A percentile compares a stretch with the other conserved stretches of the same genome.
Evolutionary conservation across 129 eudicot species (phyloP).

Genomic region (Flaveria bidentis): DNA sequence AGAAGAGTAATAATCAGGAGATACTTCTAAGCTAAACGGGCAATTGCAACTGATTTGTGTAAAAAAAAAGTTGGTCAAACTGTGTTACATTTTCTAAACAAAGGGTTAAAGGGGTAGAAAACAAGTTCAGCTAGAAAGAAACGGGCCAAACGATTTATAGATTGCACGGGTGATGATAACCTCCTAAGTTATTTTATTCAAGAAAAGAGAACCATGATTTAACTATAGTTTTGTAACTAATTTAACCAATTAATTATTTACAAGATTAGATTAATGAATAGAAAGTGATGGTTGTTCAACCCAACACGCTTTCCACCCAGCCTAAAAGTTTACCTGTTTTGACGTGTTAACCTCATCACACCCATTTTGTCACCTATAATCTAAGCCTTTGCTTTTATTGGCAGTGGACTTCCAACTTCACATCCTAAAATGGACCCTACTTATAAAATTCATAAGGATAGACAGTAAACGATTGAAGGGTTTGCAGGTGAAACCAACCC

Average conservation of each 20-base stretch:
- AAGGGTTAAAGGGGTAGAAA: not conserved
- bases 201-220: not conserved
- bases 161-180: not conserved
- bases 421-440: not conserved
- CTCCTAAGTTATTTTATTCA: constrained; percentile 4
- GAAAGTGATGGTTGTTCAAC: constrained; percentile 1
- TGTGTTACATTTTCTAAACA: not conserved
- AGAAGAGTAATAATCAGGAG: constrained; percentile 20
- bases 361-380: not conserved
- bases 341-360: not conserved
- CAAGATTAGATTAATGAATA: not conserved
- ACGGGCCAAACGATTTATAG: not conserved
- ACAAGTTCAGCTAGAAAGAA: not conserved
- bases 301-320: not conserved
- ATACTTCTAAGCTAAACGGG: constrained; percentile 3
- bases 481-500: constrained; percentile 7
- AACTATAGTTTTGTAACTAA: not conserved
- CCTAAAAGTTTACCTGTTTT: not conserved
- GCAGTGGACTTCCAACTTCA: not conserved
- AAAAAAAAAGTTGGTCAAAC: not conserved
- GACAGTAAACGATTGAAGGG: not conserved
- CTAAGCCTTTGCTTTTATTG: not conserved
- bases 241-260: not conserved
- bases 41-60: not conserved
- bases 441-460: not conserved